Conservation (phyloP, 2,329 filamentous ascomycete genomes). For the Botryosphaeria dothidea region DNA sequence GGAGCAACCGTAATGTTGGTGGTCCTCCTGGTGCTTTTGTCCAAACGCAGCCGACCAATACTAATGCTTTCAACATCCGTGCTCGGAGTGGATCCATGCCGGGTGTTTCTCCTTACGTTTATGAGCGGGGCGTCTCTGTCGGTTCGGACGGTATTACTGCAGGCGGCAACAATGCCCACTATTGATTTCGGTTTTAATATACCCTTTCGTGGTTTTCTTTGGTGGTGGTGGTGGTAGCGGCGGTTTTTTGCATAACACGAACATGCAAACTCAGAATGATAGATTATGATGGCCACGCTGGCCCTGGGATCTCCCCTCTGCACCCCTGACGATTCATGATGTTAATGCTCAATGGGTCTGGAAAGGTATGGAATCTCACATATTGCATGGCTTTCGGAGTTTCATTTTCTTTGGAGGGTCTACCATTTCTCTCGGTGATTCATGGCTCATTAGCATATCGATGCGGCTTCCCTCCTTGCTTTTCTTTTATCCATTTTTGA, state of each 20-base stretch:
- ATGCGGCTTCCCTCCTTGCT: too few species aligned
- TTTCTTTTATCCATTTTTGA: not conserved
- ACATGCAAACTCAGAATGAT: slow-evolving; percentile 6
- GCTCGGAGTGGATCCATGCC: slow-evolving; percentile 28
- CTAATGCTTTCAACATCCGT: slow-evolving; percentile 31
- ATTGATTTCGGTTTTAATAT: slow-evolving; percentile 14
- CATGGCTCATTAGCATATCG: not conserved
- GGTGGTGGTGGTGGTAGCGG: not conserved
- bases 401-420: not conserved
- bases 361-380: not conserved
- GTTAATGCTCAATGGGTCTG: not conserved
- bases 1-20: slow-evolving; percentile 38
- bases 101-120: slow-evolving; percentile 33
- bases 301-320: not conserved
- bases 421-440: not conserved
- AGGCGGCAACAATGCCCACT: slow-evolving; percentile 20
- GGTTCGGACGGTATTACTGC: slow-evolving; percentile 32
- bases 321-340: slow-evolving; percentile 6
- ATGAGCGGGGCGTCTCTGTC: slow-evolving; percentile 25
- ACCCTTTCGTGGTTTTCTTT: not conserved
- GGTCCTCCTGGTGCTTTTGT: slow-evolving; percentile 27
- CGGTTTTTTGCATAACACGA: not conserved
- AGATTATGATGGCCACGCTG: slow-evolving; percentile 7
- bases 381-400: slow-evolving; percentile 7
- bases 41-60: slow-evolving; percentile 29